Percentiles rank a stretch among this genome's conserved stretches.
Conservation (phyloP, 2,329 filamentous ascomycete species). For the Gaeumannomyces sp. region DNA sequence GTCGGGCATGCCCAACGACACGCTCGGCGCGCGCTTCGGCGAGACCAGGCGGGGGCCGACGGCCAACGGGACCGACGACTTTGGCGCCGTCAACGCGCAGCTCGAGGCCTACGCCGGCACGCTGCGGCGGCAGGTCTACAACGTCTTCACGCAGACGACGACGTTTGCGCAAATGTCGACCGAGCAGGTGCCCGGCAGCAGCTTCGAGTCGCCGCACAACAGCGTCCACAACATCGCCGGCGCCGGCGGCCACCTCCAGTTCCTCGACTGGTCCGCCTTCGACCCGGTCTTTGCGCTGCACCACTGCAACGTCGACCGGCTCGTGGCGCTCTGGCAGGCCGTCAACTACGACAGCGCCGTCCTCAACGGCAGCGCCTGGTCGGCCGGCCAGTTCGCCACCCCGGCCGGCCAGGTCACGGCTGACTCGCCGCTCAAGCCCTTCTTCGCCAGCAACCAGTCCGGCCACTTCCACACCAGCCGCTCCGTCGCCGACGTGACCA, state of each 20-base stretch:
- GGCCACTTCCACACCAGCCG: slow-evolving; percentile 37
- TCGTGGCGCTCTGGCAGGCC: slow-evolving; percentile 46
- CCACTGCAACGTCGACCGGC: slow-evolving; percentile 53
- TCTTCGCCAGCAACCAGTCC: slow-evolving; percentile 30
- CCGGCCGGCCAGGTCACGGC: slow-evolving; percentile 34
- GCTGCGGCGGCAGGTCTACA: slow-evolving; percentile 30
- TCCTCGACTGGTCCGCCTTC: slow-evolving; percentile 35
- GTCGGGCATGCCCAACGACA: slow-evolving; percentile 4
- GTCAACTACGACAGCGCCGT: slow-evolving; percentile 30
- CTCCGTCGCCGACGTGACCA: slow-evolving; percentile 22
- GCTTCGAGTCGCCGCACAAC: slow-evolving; percentile 39
- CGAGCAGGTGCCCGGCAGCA: slow-evolving; percentile 28
- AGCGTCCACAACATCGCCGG: slow-evolving; percentile 31
- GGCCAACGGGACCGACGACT: slow-evolving; percentile 30
- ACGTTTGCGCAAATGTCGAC: slow-evolving; percentile 36
- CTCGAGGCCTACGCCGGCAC: slow-evolving; percentile 20
- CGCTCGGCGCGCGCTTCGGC: slow-evolving; percentile 18
- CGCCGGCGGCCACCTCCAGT: slow-evolving; percentile 26
- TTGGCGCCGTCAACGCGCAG: slow-evolving; percentile 14
- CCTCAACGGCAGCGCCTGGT: slow-evolving; percentile 19
- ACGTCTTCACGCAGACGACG: slow-evolving; percentile 31
- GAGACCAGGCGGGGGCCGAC: slow-evolving; percentile 35
- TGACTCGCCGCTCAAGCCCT: slow-evolving; percentile 43
- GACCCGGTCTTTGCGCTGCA: slow-evolving; percentile 46
- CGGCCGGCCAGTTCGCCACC: slow-evolving; percentile 33